Evolutionary conservation across 805 yeast genomes (phyloP), one percentile per base, ranked within the genome.

Genomic region (Wickerhamiella allomyrinae): DNA sequence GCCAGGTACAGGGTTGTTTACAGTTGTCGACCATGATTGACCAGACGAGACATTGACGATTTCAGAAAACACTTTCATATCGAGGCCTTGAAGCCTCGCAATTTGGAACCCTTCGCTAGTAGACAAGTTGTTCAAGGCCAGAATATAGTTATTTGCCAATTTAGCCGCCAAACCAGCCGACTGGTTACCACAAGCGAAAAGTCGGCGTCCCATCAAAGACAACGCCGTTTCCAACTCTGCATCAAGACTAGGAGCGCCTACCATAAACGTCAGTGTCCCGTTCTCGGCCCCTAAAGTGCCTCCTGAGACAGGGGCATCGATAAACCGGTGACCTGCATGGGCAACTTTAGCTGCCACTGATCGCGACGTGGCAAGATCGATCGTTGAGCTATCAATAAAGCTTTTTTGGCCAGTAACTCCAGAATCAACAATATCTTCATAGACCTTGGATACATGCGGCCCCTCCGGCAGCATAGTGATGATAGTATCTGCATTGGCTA

Each of bases 401-500:
- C 65, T 58, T 39, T 50, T 53, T 20, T 49, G 39, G 7, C 23
- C 17, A 17, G 41, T 25, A 11, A 37, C 29, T 7, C 43, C 37
- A 7, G 55, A 46, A 17, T 54, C 49, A 7, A 66, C 62, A 40
- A 71, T 60, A 40, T 66, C 68, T 19, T 53, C 53, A 21, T 65
- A 64, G 2, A 70, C 63, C 2, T 56, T 55, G 37, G 58, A 55
- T 21, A 72, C 76, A 45, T 71, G 76, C 47, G 56, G 57, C 3
- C 75, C 74, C 51, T 69, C 75, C 1, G 77, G 76, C 4, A 71
- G 71, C 75, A 71, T 71, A 15, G 76, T 69, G 24, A 70, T 51
- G 27, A 72, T 57, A 29, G 53, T 66, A 21, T 55, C 56, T 20
- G 54, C 31, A 7, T 45, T 34, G 23, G 31, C 29, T 13, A 52